Evolutionary conservation across 257 asterid genomes (phyloP).

Genomic region (Prunella vulgaris): DNA sequence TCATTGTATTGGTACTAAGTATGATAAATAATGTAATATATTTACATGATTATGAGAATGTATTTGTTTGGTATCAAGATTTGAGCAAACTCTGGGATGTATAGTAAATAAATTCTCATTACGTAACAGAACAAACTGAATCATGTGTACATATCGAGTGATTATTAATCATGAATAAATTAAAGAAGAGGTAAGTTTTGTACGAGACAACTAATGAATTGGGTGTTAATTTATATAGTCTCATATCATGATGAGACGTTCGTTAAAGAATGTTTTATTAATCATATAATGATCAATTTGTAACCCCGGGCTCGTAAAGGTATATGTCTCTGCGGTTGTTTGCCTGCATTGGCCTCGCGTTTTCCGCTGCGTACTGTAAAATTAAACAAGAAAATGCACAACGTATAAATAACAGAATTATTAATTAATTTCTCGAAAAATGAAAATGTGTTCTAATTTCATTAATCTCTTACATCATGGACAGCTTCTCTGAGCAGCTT

Average conservation of each 20-base stretch:
- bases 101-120: too few species aligned
- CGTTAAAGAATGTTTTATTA: too few species aligned
- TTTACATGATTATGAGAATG: constrained; percentile 1
- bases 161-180: neutral
- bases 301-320: constrained; percentile 29
- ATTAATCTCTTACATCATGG: constrained; percentile 63
- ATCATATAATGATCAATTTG: constrained; percentile 12
- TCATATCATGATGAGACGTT: too few species aligned
- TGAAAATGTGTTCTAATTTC: neutral
- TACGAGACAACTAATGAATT: too few species aligned
- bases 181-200: too few species aligned
- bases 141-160: neutral
- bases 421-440: neutral
- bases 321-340: constrained; percentile 29
- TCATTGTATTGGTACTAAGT: neutral
- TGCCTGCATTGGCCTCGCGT: constrained; percentile 66
- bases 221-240: too few species aligned
- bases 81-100: too few species aligned
- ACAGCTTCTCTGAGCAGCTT: constrained; percentile 55
- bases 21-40: neutral
- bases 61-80: neutral
- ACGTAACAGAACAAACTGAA: neutral
- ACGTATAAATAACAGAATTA: neutral
- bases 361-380: constrained; percentile 48
- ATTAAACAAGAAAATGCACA: neutral